Evolutionary conservation across 495 filamentous ascomycete genomes (phyloP), one percentile per base, ranked within the genome.

Genomic region (Penicillium canariense): DNA sequence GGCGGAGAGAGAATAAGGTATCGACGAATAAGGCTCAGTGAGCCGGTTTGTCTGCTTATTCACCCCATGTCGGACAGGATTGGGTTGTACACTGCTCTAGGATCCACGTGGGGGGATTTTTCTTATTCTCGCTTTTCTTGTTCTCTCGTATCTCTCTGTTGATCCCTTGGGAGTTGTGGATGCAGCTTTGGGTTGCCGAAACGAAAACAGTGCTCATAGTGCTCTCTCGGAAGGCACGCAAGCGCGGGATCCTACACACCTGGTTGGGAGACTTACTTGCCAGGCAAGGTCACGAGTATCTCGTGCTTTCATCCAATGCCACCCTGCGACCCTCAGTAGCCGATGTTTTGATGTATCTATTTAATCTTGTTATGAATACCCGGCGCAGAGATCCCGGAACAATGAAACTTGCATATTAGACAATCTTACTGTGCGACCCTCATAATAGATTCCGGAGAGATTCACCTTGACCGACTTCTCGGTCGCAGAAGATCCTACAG

Each of bases 1-100:
- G 80, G 59, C 84, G 93, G 65, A 82, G 91, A 34, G 91, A 95
- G 72, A 82, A 81, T 63, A 94, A 90, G 79, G 48, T 84, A 67
- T 73, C 78, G 52, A 67, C 74, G 14, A 87, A 88, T 75, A 92
- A 77, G 59, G 59, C 63, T 11, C 65, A 73, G 52, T 74, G 48
- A 66, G 18, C 20, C 11, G 10, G 12, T 4, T 46, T 20, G 43
- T 14, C 2, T 15, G 2, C 14, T 26, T 12, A n/a, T 15, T 23
- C 38, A 42, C 25, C 10, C 38, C 20, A 25, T 7, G 25, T 11
- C 22, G 25, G n/a, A 22, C 20, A 6, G 26, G 1, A 23, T n/a
- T 46, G n/a, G 14, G 6, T 7, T 5, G 17, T 31, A 1, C 18
- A 20, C 1, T 46, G 20, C 38, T 25, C 10, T 10, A 12, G n/a